A percentile compares a stretch with the other conserved stretches of the same genome.
Evolutionary conservation across 139 green algal species (phyloP).

Genomic region (Microglena sp.): DNA sequence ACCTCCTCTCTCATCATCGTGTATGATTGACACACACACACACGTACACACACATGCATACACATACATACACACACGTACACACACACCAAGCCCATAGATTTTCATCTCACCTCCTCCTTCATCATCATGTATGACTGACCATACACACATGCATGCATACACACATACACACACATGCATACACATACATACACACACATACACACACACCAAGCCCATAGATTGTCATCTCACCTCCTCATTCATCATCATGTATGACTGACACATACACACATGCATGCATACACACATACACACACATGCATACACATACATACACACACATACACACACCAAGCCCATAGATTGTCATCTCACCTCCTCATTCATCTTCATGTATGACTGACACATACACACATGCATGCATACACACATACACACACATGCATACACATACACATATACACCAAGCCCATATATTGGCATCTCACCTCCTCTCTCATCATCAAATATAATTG

Average conservation of each 20-base stretch:
- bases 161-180: background rate
- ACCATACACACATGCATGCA: constrained; percentile 13
- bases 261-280: background rate
- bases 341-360: background rate
- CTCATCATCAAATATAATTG: constrained; percentile 11
- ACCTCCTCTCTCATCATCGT: background rate
- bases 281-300: background rate
- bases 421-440: too few relatives aligned
- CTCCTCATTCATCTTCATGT: background rate
- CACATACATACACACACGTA: too few relatives aligned
- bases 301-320: background rate
- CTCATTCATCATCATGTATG: too few relatives aligned
- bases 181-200: too few relatives aligned
- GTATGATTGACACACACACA: too few relatives aligned
- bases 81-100: constrained; percentile 1
- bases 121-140: constrained; percentile 11
- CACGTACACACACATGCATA: too few relatives aligned
- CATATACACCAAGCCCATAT: constrained; percentile 3
- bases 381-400: too few relatives aligned
- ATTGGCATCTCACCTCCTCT: constrained; percentile 3
- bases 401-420: too few relatives aligned
- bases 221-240: too few relatives aligned
- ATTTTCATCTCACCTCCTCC: constrained; percentile 5
- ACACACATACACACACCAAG: background rate
- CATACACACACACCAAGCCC: too few relatives aligned